These are phyloP conservation scores for Solanum chilense DNA, from an alignment of 257 asterid species.

Conservation along the genomic window DNA sequence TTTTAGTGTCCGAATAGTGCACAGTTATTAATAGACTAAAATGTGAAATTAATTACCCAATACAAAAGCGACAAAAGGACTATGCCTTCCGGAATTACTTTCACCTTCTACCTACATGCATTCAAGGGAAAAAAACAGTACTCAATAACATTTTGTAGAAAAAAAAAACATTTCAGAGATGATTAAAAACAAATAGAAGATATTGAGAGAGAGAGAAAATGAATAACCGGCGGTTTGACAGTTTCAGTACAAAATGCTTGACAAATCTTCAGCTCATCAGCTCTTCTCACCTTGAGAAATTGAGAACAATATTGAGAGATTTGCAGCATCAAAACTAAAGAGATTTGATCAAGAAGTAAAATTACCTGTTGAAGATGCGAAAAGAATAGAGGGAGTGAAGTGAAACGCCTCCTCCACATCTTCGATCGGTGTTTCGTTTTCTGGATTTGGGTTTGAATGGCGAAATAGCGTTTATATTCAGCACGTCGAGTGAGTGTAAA, in stretches of 20 bases:
- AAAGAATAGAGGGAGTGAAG: slow-evolving; percentile 35
- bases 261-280: slow-evolving; percentile 35
- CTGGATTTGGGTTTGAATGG: neutral
- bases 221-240: slow-evolving; percentile 30
- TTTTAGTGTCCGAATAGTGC: neutral
- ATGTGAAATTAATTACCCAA: slow-evolving; percentile 42
- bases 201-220: neutral
- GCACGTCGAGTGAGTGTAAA: neutral
- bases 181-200: neutral
- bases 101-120: slow-evolving; percentile 53
- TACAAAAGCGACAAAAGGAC: slow-evolving; percentile 70
- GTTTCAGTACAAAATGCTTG: slow-evolving; percentile 33
- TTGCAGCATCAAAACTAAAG: neutral
- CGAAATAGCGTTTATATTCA: neutral
- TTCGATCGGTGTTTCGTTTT: slow-evolving; percentile 1
- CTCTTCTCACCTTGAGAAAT: slow-evolving; percentile 18
- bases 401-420: slow-evolving; percentile 78
- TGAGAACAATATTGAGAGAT: neutral
- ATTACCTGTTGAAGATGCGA: slow-evolving; percentile 42
- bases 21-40: neutral
- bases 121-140: slow-evolving; percentile 1
- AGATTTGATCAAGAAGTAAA: neutral
- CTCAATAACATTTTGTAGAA: neutral
- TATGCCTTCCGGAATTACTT: slow-evolving; percentile 27
- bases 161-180: neutral